Percentiles rank a stretch among this genome's conserved stretches.
Evolutionary conservation across 2,329 filamentous ascomycete genomes (phyloP).

Genomic region (Fusarium sp.): DNA sequence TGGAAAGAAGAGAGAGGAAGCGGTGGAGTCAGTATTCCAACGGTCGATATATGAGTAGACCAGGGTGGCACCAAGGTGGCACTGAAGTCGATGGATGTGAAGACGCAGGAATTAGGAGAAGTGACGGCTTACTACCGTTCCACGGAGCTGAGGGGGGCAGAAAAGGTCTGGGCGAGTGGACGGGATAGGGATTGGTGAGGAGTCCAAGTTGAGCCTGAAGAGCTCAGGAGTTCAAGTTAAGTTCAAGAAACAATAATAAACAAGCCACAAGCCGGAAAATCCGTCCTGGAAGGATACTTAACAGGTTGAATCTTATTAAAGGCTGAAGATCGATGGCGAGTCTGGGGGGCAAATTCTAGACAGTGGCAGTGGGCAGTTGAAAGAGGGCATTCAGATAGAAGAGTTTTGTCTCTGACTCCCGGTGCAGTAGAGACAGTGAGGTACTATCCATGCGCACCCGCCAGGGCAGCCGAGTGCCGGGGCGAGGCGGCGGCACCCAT

Average conservation of each 20-base stretch:
- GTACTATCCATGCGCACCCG: conserved; percentile 1
- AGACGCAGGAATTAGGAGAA: conserved; percentile 8
- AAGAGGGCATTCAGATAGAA: conserved; percentile 29
- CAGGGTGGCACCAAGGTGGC: conserved; percentile 28
- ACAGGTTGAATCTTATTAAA: conserved; percentile 2
- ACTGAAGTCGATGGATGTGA: conserved; percentile 21
- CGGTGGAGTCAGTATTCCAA: conserved; percentile 28
- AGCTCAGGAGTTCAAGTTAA: neutral
- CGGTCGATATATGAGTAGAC: conserved; percentile 27
- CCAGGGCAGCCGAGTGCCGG: conserved; percentile 33
- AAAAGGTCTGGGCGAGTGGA: neutral
- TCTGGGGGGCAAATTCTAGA: conserved; percentile 16
- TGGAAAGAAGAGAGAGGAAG: conserved; percentile 16
- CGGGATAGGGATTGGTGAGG: neutral
- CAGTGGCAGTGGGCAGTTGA: neutral
- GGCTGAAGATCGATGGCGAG: conserved; percentile 17
- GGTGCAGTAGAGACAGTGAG: neutral
- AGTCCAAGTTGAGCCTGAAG: neutral
- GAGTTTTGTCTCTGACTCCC: conserved; percentile 21
- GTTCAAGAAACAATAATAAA: neutral
- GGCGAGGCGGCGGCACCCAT: conserved; percentile 15
- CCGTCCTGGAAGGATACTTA: conserved; percentile 14
- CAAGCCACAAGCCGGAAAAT: conserved; percentile 14
- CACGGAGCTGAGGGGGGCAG: neutral
- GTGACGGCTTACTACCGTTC: neutral